Conservation (phyloP, 176 grass and related monocot species). For the Sorghum bicolor region Sorghum_bicolor_NCBIv3 NC_012879.2:55031001-55031500, state of each 20-base stretch:
- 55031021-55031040: background rate
- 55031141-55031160: background rate
- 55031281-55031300: background rate
- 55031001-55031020: background rate
- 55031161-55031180: background rate
- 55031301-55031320: background rate
- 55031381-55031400: conserved; percentile 96
- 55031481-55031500: conserved; percentile 91
- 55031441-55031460: conserved; percentile 98
- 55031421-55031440: conserved; percentile 86
- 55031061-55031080: background rate
- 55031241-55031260: conserved; percentile 11
- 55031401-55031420: conserved; percentile 96
- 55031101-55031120: background rate
- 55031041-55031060: background rate
- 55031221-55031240: background rate
- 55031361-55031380: conserved; percentile 64
- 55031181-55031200: background rate
- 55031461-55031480: conserved; percentile 89
- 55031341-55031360: background rate
- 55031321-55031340: background rate
- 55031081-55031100: conserved; percentile 2
- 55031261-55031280: background rate
- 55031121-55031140: background rate
- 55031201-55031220: background rate